Evolutionary conservation across 306 rosid genomes (phyloP).

Genomic region (Abrus precatorius): DNA sequence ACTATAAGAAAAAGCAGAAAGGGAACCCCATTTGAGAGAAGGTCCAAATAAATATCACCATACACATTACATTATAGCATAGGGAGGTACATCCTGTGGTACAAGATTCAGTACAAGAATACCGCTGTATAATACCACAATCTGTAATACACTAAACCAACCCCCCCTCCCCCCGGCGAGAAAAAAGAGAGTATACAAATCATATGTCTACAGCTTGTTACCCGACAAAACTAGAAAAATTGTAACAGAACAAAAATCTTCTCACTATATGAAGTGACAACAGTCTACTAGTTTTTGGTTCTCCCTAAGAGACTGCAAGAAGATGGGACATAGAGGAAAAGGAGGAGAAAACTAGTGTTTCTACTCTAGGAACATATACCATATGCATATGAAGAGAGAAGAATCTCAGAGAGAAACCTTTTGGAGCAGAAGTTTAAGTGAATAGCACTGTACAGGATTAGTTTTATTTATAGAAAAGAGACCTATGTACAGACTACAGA

Average conservation of each 20-base stretch:
- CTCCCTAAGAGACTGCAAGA: not conserved
- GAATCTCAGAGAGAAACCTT: not conserved
- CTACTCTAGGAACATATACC: not conserved
- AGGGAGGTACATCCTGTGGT: not conserved
- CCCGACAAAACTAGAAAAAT: not conserved
- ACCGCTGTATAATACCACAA: not conserved
- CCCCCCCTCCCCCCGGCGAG: too few species aligned
- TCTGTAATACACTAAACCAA: not conserved
- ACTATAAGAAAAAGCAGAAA: constrained; percentile 21
- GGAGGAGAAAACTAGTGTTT: not conserved
- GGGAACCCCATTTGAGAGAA: constrained; percentile 16
- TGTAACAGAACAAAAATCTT: not conserved
- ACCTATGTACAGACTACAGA: not conserved
- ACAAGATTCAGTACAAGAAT: not conserved
- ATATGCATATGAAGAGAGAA: not conserved
- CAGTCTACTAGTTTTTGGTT: not conserved
- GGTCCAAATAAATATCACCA: not conserved
- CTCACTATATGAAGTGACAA: not conserved
- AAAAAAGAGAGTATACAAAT: not conserved
- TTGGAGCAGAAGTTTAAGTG: not conserved
- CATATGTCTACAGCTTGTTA: not conserved
- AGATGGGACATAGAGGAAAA: not conserved
- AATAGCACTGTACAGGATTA: not conserved
- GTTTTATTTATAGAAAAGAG: not conserved
- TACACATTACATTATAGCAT: constrained; percentile 4